These are phyloP conservation scores for Yarrowia sp. DNA, from an alignment of 805 yeast genomes.

Conservation along the genomic window DNA sequence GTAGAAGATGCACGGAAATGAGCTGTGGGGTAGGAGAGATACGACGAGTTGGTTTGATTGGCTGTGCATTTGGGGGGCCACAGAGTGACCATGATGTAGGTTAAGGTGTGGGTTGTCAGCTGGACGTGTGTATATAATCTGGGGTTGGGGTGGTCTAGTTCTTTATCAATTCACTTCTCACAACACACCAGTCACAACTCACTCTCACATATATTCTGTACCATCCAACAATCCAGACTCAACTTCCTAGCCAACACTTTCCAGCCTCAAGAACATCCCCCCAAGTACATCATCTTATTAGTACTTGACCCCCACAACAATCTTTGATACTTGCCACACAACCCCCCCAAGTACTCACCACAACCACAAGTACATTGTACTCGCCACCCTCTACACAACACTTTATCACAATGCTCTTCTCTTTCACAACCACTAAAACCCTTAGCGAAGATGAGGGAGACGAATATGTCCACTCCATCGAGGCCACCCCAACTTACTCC, in stretches of 20 bases:
- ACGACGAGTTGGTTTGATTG: background rate
- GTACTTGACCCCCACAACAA: background rate
- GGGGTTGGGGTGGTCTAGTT: background rate
- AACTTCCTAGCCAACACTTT: too few relatives aligned
- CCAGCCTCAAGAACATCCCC: too few relatives aligned
- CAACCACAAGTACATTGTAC: background rate
- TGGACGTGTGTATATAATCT: background rate
- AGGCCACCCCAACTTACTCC: conserved; percentile 5
- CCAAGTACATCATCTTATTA: background rate
- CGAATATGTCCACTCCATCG: background rate
- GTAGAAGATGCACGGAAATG: background rate
- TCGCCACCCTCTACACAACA: background rate
- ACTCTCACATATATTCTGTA: too few relatives aligned
- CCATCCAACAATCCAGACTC: too few relatives aligned
- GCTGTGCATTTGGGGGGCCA: background rate
- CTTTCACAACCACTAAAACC: conserved; percentile 4
- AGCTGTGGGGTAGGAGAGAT: background rate
- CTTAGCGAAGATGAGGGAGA: background rate
- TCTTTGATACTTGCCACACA: background rate
- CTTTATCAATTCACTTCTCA: background rate
- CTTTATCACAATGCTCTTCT: background rate
- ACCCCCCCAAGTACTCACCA: background rate
- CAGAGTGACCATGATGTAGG: too few relatives aligned
- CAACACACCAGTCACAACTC: background rate
- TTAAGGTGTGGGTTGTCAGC: background rate